These are phyloP conservation scores for Phytophthora europaea DNA, from an alignment of 352 stramenopile genomes.

Conservation along the genomic window DNA sequence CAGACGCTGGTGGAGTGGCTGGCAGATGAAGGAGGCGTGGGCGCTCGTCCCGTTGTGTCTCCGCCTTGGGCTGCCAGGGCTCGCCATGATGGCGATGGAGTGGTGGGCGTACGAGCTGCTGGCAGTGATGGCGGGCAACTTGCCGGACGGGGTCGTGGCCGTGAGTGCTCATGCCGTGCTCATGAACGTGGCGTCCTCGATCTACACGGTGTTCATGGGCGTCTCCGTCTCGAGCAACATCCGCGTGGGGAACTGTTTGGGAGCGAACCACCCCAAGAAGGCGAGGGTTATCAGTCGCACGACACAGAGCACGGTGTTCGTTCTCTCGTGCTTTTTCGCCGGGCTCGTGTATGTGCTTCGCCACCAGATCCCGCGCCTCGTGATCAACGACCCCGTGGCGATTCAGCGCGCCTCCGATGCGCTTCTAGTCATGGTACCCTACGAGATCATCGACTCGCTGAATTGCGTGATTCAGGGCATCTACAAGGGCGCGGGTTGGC, in stretches of 20 bases:
- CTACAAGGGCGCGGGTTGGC: too few species aligned
- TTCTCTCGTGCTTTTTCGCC: too few species aligned
- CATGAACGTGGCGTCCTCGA: slow-evolving; percentile 70
- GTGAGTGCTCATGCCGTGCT: slow-evolving; percentile 83
- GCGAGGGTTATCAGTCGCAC: too few species aligned
- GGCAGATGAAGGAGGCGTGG: slow-evolving; percentile 52
- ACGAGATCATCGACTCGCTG: too few species aligned
- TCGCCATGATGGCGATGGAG: slow-evolving; percentile 78
- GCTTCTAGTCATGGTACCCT: too few species aligned
- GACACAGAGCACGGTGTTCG: too few species aligned
- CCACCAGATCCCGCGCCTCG: too few species aligned
- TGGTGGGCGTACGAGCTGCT: slow-evolving; percentile 88
- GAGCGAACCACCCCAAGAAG: slow-evolving; percentile 74
- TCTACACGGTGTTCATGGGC: slow-evolving; percentile 83
- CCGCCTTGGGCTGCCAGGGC: slow-evolving; percentile 51
- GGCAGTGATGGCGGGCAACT: slow-evolving; percentile 69
- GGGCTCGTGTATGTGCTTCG: too few species aligned
- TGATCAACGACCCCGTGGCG: too few species aligned
- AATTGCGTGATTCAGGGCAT: too few species aligned
- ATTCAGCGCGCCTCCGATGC: too few species aligned
- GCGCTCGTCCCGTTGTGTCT: slow-evolving; percentile 64
- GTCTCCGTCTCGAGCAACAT: slow-evolving; percentile 78
- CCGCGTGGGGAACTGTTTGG: slow-evolving; percentile 81
- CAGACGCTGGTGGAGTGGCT: too few species aligned
- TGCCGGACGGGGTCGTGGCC: slow-evolving; percentile 74